Percentiles rank a stretch among this genome's conserved stretches.
Evolutionary conservation across 1,139 yeast genomes (phyloP).

Genomic region (Blastobotrys illinoisensis): DNA sequence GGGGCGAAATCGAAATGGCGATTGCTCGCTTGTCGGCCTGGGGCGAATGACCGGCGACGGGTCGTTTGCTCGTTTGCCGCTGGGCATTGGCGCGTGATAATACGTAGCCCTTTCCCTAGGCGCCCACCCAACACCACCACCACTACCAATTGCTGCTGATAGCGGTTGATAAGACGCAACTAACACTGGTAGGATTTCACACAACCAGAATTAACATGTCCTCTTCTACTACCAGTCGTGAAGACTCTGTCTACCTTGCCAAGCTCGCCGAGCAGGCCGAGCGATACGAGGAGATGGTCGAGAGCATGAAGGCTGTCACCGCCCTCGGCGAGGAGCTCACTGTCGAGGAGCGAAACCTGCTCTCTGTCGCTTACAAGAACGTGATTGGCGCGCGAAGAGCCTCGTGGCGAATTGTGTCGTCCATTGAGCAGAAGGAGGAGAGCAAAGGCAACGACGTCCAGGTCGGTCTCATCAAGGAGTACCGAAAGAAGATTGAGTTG

Average conservation of each 20-base stretch:
- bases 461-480: conserved; percentile 84
- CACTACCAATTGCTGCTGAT: too few species aligned
- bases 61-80: too few species aligned
- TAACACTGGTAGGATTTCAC: background rate
- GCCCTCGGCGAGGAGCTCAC: conserved; percentile 92
- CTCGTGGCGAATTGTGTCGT: conserved; percentile 97
- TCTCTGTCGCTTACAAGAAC: conserved; percentile 96
- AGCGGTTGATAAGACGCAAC: too few species aligned
- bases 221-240: conserved; percentile 49
- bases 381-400: conserved; percentile 99
- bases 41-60: too few species aligned
- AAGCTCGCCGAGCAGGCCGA: conserved; percentile 99
- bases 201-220: conserved; percentile 11
- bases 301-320: conserved; percentile 96
- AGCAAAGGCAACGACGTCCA: conserved; percentile 89
- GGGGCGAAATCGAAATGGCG: too few species aligned
- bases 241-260: conserved; percentile 97
- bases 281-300: conserved; percentile 95
- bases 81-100: background rate
- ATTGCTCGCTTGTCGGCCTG: too few species aligned
- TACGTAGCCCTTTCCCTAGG: background rate
- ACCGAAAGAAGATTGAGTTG: conserved; percentile 89
- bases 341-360: conserved; percentile 94
- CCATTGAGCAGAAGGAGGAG: conserved; percentile 97
- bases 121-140: background rate